phyloP scores from a whole-genome alignment of 1,284 basidiomycete genomes.

The Cutaneotrichosporon sp. region DNA sequence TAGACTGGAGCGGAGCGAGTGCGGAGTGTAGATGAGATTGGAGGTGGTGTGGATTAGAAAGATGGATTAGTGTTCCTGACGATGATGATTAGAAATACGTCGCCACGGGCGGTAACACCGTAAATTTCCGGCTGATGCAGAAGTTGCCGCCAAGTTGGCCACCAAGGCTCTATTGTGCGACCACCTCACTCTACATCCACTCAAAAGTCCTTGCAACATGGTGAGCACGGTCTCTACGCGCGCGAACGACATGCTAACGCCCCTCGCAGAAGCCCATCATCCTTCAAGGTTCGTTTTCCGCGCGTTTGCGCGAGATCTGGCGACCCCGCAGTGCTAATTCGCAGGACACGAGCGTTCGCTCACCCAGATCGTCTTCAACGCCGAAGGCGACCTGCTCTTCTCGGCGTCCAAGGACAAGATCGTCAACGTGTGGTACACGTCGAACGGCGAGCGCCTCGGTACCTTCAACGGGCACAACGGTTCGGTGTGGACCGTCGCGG shows the following conservation, averaged over 20 bases:
- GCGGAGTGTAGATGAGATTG: not conserved
- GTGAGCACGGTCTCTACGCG: constrained; percentile 14
- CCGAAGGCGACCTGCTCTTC: constrained; percentile 94
- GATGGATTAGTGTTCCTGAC: not conserved
- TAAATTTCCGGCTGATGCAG: constrained; percentile 9
- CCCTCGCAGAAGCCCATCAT: constrained; percentile 53
- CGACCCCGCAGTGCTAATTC: not conserved
- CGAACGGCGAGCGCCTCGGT: constrained; percentile 95
- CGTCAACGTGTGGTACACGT: constrained; percentile 98
- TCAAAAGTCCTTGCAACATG: constrained; percentile 20
- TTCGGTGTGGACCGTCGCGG: constrained; percentile 93
- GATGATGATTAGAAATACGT: not conserved
- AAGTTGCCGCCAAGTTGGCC: constrained; percentile 13
- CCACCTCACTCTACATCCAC: not conserved
- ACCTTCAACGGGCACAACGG: constrained; percentile 98
- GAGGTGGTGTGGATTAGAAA: not conserved
- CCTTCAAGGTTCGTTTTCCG: constrained; percentile 42
- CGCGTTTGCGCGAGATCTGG: not conserved
- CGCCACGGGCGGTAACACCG: constrained; percentile 17
- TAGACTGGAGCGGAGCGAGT: not conserved
- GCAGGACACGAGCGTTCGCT: constrained; percentile 95
- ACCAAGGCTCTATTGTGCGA: constrained; percentile 17
- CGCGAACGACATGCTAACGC: constrained; percentile 14
- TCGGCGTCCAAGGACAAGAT: constrained; percentile 93
- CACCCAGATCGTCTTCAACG: constrained; percentile 96